Evolutionary conservation across 2,329 filamentous ascomycete genomes (phyloP).

Genomic region (Aspergillus sp.): DNA sequence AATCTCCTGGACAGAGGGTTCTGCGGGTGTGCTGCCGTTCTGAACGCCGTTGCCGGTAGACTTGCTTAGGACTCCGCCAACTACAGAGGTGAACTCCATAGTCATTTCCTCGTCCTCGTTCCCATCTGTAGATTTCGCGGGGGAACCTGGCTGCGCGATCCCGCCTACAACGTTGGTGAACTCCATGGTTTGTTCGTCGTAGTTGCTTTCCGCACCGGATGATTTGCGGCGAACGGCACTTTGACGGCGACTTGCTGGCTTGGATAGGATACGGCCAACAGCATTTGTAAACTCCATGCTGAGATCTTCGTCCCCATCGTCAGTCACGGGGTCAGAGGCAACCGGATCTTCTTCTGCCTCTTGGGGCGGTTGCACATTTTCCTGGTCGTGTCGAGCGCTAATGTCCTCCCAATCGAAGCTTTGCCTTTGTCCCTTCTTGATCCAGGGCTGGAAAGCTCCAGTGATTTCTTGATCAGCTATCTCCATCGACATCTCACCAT

Average conservation of each 20-base stretch:
- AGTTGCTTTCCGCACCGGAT: slow-evolving; percentile 43
- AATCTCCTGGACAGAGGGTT: slow-evolving; percentile 14
- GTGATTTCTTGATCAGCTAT: slow-evolving; percentile 63
- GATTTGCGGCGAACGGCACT: slow-evolving; percentile 44
- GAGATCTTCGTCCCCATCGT: slow-evolving; percentile 64
- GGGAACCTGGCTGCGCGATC: slow-evolving; percentile 29
- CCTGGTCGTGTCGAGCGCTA: slow-evolving; percentile 45
- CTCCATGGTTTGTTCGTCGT: slow-evolving; percentile 49
- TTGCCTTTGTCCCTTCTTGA: slow-evolving; percentile 42
- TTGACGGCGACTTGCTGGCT: slow-evolving; percentile 31
- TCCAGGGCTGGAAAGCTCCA: slow-evolving; percentile 50
- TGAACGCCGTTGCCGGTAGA: slow-evolving; percentile 10
- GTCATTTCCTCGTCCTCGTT: slow-evolving; percentile 47
- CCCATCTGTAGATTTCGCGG: slow-evolving; percentile 26
- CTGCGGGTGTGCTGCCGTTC: slow-evolving; percentile 9
- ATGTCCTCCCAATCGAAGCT: slow-evolving; percentile 44
- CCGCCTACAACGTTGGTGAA: slow-evolving; percentile 46
- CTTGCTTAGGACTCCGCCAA: slow-evolving; percentile 41
- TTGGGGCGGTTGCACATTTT: slow-evolving; percentile 42
- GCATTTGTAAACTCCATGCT: slow-evolving; percentile 93
- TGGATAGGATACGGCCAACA: slow-evolving; percentile 73
- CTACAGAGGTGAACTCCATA: slow-evolving; percentile 49
- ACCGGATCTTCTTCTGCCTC: slow-evolving; percentile 6
- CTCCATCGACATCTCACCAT: slow-evolving; percentile 76
- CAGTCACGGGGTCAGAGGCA: slow-evolving; percentile 28